A percentile compares a stretch with the other conserved stretches of the same genome.
phyloP scores from a whole-genome alignment of 495 filamentous ascomycete species.

The Aspergillus avenaceus region DNA sequence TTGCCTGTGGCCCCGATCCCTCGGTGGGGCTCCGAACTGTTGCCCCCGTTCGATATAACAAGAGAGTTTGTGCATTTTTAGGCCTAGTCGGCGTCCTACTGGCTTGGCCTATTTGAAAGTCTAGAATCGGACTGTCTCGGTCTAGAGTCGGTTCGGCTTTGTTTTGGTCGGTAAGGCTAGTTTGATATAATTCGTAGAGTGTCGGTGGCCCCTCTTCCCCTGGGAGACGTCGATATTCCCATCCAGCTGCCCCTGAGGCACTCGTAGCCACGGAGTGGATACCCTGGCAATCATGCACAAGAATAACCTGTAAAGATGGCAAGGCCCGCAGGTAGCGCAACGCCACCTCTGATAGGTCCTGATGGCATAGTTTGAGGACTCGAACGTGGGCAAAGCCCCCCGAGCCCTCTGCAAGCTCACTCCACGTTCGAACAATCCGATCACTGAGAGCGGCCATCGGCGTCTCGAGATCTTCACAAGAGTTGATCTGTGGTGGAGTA shows the following conservation, averaged over 20 bases:
- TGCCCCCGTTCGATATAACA: conserved; percentile 9
- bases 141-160: neutral
- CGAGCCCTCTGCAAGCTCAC: conserved; percentile 24
- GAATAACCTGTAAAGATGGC: conserved; percentile 26
- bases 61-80: neutral
- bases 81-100: neutral
- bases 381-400: conserved; percentile 31
- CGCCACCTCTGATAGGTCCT: conserved; percentile 19
- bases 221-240: conserved; percentile 1
- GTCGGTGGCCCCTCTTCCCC: neutral
- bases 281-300: conserved; percentile 21
- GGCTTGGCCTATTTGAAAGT: conserved; percentile 15
- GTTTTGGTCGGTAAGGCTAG: neutral
- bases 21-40: neutral
- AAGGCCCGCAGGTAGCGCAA: conserved; percentile 25
- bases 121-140: neutral
- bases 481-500: conserved; percentile 1
- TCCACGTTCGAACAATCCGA: conserved; percentile 36
- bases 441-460: conserved; percentile 23
- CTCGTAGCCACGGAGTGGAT: neutral
- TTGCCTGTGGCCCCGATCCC: conserved; percentile 3
- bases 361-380: conserved; percentile 28
- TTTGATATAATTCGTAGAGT: conserved; percentile 16
- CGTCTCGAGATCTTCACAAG: conserved; percentile 2
- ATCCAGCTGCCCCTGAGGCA: conserved; percentile 2